Evolutionary conservation across 805 yeast genomes (phyloP).

Genomic region (Wickerhamiella lipophila): DNA sequence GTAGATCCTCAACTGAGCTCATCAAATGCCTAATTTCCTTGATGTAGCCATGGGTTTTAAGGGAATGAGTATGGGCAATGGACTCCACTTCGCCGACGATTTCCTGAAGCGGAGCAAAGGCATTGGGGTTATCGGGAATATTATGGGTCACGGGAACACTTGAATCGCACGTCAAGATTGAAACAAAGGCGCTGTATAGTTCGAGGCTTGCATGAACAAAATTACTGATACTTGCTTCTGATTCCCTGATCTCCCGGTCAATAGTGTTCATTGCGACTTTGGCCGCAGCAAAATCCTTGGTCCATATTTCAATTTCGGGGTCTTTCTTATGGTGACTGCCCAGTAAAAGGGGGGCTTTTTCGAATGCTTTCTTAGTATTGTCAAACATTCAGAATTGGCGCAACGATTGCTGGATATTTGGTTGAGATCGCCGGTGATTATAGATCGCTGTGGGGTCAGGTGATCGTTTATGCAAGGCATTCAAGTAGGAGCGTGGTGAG

Average conservation of each 20-base stretch:
- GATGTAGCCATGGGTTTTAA: background rate
- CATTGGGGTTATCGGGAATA: constrained; percentile 1
- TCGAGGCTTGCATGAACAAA: background rate
- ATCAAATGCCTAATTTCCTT: constrained; percentile 1
- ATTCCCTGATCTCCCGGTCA: constrained; percentile 6
- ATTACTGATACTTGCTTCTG: background rate
- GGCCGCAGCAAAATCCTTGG: constrained; percentile 8
- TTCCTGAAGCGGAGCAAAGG: background rate
- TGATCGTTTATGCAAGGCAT: background rate
- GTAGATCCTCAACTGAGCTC: constrained; percentile 1
- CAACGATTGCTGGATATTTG: background rate
- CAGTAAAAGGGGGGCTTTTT: constrained; percentile 4
- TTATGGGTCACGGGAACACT: background rate
- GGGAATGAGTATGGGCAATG: background rate
- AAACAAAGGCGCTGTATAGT: background rate
- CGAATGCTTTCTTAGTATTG: constrained; percentile 7
- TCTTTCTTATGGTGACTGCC: constrained; percentile 5
- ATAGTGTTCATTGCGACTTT: constrained; percentile 7
- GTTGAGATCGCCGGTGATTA: background rate
- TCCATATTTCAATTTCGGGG: constrained; percentile 8
- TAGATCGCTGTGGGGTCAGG: background rate
- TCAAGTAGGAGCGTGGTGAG: background rate
- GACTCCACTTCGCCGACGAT: background rate
- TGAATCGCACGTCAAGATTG: constrained; percentile 3
- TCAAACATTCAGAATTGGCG: background rate